phyloP scores from a whole-genome alignment of 768 basidiomycete species.

The Gymnopilus dilepis region DNA sequence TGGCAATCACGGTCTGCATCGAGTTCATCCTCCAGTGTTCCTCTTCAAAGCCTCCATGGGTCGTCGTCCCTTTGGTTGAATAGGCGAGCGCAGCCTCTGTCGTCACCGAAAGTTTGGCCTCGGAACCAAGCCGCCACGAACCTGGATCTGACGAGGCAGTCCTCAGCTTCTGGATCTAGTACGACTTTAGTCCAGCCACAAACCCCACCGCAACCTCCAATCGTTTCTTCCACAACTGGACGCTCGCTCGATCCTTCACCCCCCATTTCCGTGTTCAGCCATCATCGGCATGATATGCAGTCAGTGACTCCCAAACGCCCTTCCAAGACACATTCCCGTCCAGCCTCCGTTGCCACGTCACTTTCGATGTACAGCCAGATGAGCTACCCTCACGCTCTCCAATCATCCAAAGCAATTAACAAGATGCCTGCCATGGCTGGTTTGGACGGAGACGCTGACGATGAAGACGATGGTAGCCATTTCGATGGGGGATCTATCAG shows the following conservation, averaged over 20 bases:
- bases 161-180: conserved; percentile 4
- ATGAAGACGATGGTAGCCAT: background rate
- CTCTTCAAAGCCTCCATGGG: conserved; percentile 4
- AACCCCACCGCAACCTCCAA: background rate
- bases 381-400: conserved; percentile 14
- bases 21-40: background rate
- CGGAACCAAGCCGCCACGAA: background rate
- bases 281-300: background rate
- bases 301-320: background rate
- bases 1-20: background rate
- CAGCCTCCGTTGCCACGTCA: conserved; percentile 13
- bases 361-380: conserved; percentile 14
- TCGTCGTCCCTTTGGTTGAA: conserved; percentile 21
- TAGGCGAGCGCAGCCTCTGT: conserved; percentile 12
- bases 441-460: background rate
- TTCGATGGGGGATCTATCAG: background rate
- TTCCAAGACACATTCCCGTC: background rate
- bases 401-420: background rate
- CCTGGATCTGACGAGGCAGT: background rate
- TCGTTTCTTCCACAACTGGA: background rate
- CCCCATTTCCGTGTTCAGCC: background rate
- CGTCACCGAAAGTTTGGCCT: background rate
- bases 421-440: background rate
- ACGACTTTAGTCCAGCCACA: background rate
- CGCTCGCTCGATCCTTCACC: background rate